Percentiles rank a stretch among this genome's conserved stretches.
These are phyloP conservation scores for Priceomyces fermenticarens DNA, from an alignment of 805 yeast genomes.

Conservation along the genomic window DNA sequence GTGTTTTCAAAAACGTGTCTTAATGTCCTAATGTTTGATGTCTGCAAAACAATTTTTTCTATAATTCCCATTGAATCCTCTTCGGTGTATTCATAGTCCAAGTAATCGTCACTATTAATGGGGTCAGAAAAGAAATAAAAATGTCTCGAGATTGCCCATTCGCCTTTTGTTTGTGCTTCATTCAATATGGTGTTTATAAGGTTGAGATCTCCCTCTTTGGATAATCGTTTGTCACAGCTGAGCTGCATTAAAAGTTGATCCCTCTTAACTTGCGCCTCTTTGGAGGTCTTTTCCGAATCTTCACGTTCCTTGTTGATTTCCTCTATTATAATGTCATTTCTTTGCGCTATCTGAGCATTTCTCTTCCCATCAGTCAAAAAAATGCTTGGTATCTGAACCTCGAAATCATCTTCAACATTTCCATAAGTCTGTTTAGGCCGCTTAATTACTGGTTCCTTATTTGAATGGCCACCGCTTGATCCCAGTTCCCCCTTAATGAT, in stretches of 20 bases:
- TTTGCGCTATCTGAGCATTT: conserved; percentile 20
- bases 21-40: not conserved
- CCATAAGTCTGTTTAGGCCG: not conserved
- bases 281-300: no score
- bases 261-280: conserved; percentile 14
- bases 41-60: not conserved
- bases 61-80: not conserved
- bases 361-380: conserved; percentile 26
- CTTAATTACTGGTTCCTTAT: not conserved
- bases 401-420: conserved; percentile 13
- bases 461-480: not conserved
- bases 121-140: conserved; percentile 19
- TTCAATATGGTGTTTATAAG: conserved; percentile 3
- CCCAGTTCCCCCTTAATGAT: conserved; percentile 4
- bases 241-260: conserved; percentile 31
- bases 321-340: conserved; percentile 16
- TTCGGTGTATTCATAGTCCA: conserved; percentile 2
- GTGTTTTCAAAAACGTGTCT: not conserved
- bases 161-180: conserved; percentile 5
- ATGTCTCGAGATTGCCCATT: conserved; percentile 14
- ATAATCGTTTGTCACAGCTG: conserved; percentile 14
- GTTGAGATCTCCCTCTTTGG: conserved; percentile 6
- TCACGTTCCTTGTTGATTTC: conserved; percentile 8
- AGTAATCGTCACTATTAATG: conserved; percentile 3
- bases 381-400: conserved; percentile 24